phyloP scores from a whole-genome alignment of 768 basidiomycete genomes.

The Boletus pseudopeckii region DNA sequence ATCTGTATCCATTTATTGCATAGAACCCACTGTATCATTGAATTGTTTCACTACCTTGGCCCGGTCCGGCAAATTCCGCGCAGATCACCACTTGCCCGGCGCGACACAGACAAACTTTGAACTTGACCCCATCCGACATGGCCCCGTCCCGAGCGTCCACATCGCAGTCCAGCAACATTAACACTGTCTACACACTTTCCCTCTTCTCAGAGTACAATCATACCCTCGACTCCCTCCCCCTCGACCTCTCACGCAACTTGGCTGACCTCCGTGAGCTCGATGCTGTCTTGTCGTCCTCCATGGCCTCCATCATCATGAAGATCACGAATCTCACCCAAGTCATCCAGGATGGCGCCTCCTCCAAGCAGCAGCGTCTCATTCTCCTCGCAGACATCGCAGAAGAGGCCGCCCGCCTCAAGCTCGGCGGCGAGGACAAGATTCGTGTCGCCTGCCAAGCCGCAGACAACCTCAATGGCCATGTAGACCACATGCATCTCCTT shows the following conservation, averaged over 20 bases:
- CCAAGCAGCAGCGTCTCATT: slow-evolving; percentile 75
- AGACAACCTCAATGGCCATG: slow-evolving; percentile 74
- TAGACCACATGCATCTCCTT: slow-evolving; percentile 57
- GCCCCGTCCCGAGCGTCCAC: slow-evolving; percentile 34
- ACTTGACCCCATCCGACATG: slow-evolving; percentile 23
- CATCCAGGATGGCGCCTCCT: slow-evolving; percentile 60
- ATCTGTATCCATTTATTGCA: slow-evolving; percentile 19
- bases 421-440: slow-evolving; percentile 98
- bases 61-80: slow-evolving; percentile 33
- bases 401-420: slow-evolving; percentile 85
- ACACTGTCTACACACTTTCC: slow-evolving; percentile 58
- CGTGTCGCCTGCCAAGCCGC: slow-evolving; percentile 89
- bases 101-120: too few species aligned
- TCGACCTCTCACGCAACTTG: slow-evolving; percentile 91
- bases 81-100: slow-evolving; percentile 4
- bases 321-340: slow-evolving; percentile 71
- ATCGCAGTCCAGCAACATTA: slow-evolving; percentile 30
- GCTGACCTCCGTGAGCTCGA: slow-evolving; percentile 98
- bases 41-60: background rate
- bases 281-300: slow-evolving; percentile 90
- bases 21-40: slow-evolving; percentile 23
- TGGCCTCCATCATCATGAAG: slow-evolving; percentile 76
- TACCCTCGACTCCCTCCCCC: slow-evolving; percentile 88
- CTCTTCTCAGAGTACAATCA: slow-evolving; percentile 85
- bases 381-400: slow-evolving; percentile 92